These are phyloP conservation scores for Penicillium fuscoglaucum DNA, from an alignment of 2,329 filamentous ascomycete genomes.

Conservation along the genomic window DNA sequence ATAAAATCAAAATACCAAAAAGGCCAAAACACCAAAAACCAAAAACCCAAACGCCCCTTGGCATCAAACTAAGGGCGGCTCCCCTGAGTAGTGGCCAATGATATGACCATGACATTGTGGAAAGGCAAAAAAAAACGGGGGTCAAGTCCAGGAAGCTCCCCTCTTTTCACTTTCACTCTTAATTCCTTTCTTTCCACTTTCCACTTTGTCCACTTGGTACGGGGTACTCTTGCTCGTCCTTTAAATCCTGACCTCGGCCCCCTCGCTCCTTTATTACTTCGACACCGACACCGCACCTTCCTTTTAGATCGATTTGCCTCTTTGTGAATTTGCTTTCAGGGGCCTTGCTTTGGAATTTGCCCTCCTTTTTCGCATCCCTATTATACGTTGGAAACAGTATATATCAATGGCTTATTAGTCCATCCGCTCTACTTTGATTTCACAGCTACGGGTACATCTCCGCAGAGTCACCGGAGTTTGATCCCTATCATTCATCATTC, in stretches of 20 bases:
- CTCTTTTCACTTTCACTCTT: background rate
- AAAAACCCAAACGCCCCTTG: background rate
- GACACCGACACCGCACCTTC: background rate
- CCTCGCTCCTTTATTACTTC: background rate
- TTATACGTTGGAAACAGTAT: background rate
- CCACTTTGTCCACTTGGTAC: background rate
- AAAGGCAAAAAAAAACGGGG: background rate
- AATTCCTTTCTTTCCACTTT: background rate
- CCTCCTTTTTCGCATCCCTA: background rate
- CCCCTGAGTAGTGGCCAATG: constrained; percentile 12
- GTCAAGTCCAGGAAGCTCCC: background rate
- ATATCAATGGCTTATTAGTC: constrained; percentile 15
- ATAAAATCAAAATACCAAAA: too few relatives aligned
- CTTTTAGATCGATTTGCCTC: background rate
- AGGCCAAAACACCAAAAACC: background rate
- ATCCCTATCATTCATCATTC: constrained; percentile 12
- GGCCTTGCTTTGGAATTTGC: background rate
- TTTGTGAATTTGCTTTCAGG: background rate
- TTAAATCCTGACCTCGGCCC: background rate
- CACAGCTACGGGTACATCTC: constrained; percentile 9
- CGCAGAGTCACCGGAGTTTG: background rate
- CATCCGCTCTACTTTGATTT: constrained; percentile 3
- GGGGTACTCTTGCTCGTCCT: background rate
- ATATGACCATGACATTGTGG: constrained; percentile 2
- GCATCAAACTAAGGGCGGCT: constrained; percentile 1